Base-by-base conservation (phyloP, 176 grass and related monocot species). In the Oropetium thomaeum region DNA sequence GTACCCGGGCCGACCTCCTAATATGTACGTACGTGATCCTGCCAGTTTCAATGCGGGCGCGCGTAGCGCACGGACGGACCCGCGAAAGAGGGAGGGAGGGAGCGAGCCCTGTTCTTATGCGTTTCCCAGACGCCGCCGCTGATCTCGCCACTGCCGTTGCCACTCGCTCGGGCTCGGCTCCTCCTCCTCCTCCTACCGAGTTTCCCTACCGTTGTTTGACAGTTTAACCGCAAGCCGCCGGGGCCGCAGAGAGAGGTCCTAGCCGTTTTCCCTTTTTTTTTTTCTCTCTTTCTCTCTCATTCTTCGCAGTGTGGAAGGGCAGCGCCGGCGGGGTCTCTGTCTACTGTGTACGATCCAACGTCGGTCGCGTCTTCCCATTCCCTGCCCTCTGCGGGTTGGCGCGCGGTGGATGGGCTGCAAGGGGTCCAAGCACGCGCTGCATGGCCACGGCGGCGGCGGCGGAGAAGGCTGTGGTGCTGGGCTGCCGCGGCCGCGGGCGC, bases 341-440 rank as follows among this genome's bases (percentile, higher is more conserved):
- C n/a, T n/a, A n/a, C n/a, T n/a, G n/a, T n/a, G n/a, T n/a, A n/a
- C n/a, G n/a, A n/a, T n/a, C n/a, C n/a, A n/a, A n/a, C n/a, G n/a
- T n/a, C n/a, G n/a, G n/a, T n/a, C n/a, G n/a, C n/a, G n/a, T n/a
- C 35, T 37, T 7, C 20, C 14, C 64, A 1, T 62, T 35, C 15
- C 59, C 34, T 23, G 35, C 7, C 62, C 34, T 34, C 33, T 14
- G 31, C n/a, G n/a, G n/a, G n/a, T 38, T 8, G 35, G 35, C 17
- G 60, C 30, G 58, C 2, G 32, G 60, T 1, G 17, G 31, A 97
- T 97, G 93, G 93, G 93, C 27, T 97, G 93, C 84, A 87, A 87
- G 49, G 82, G 83, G 26, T 97, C 93, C 0, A 97, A 97, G 81
- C 73, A 93, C 62, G 69, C 75, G 75, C 62, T 79, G 67, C 64